Base-by-base conservation (phyloP, 257 asterid genomes). In the Ilex aquifolium region DNA sequence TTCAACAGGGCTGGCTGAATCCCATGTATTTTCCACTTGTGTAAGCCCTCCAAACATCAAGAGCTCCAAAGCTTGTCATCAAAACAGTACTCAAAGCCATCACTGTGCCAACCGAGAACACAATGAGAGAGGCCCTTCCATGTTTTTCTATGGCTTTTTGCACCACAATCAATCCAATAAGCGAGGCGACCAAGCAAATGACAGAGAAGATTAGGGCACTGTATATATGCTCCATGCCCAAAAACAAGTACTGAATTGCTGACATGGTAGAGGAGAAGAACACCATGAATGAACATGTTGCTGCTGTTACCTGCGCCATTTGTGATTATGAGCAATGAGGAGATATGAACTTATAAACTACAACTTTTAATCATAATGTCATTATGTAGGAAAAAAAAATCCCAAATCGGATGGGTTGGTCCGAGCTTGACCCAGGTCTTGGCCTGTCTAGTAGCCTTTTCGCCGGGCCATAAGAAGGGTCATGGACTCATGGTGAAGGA, bases 211-310 rank as follows among this genome's bases (percentile, higher is more conserved):
- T 66, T 32, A 83, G 59, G 29, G 95, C 95, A 11, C 77, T 74
- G 0, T 68, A 17, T 5, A 74, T 61, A 0, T 83, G 81, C 64
- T 88, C 84, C 96, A 91, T 85, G 31, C 96, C 95, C 62, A 88
- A 70, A 42, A 91, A 42, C 17, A 91, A 53, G 65, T 88, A 91
- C 51, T 91, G 95, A 51, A 77, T 61, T 12, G 96, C 88, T 0
- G 98, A 91, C 98, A 91, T 88, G 46, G 90, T 74, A 32, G 98
- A 91, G 49, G 96, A 86, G 92, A 91, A 88, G 59, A 91, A 69
- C 10, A 91, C 98, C 95, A 91, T 86, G 76, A 88, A 84, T 1
- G 96, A 91, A 65, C 96, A 86, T 6, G 98, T 86, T 56, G 88
- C 92, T 36, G 98, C 92, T 31, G 96, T 85, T 49, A 85, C 89